Evolutionary conservation across 345 rosid genomes (phyloP).

Genomic region (Aethionema arabicum): DNA sequence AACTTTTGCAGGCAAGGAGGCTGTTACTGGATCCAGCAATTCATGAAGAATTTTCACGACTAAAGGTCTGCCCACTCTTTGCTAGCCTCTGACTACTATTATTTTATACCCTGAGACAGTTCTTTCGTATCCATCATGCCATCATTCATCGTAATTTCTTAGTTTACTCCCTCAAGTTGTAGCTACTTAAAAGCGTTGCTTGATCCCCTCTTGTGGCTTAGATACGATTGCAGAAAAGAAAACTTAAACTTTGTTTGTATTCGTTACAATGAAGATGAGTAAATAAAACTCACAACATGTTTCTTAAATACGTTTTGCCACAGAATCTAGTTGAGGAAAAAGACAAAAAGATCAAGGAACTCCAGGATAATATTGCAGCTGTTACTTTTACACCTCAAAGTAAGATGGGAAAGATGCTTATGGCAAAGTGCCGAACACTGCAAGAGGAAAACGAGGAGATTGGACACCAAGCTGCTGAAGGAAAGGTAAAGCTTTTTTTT

Average conservation of each 20-base stretch:
- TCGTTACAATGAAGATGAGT: background rate
- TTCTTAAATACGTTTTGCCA: background rate
- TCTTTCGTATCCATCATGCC: conserved; percentile 6
- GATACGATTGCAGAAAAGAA: background rate
- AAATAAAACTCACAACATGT: conserved; percentile 3
- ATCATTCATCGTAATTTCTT: background rate
- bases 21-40: conserved; percentile 92
- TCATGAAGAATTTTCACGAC: conserved; percentile 89
- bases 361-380: conserved; percentile 86
- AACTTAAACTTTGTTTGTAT: background rate
- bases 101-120: background rate
- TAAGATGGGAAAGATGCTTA: conserved; percentile 92
- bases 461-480: conserved; percentile 93
- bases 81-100: background rate
- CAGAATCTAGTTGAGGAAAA: conserved; percentile 94
- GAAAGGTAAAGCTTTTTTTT: conserved; percentile 58
- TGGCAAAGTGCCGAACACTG: conserved; percentile 90
- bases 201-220: conserved; percentile 4
- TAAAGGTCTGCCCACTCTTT: conserved; percentile 60
- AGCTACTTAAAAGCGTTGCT: conserved; percentile 3
- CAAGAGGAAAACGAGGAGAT: conserved; percentile 99
- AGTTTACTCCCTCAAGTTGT: background rate
- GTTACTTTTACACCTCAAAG: conserved; percentile 86
- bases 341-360: conserved; percentile 93
- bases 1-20: conserved; percentile 75